Percentiles rank a stretch among this genome's conserved stretches.
These are phyloP conservation scores for Aspergillus tubingensis DNA, from an alignment of 2,329 filamentous ascomycete genomes.

Conservation along the genomic window DNA sequence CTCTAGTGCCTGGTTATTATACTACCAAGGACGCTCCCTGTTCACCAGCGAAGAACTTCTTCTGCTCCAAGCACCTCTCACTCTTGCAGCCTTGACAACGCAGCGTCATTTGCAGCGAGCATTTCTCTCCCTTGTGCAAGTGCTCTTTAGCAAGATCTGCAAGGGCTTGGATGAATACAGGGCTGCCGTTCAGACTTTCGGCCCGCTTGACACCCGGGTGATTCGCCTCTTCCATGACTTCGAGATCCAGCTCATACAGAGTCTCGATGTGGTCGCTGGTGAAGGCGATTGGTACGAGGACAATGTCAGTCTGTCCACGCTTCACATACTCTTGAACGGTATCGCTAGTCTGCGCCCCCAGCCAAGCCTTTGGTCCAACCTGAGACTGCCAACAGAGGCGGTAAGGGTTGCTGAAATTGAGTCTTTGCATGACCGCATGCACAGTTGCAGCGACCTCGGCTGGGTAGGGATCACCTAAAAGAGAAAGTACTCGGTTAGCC, in stretches of 20 bases:
- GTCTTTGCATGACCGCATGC: constrained; percentile 89
- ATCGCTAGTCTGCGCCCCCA: constrained; percentile 87
- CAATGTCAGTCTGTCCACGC: constrained; percentile 86
- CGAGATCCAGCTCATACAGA: constrained; percentile 87
- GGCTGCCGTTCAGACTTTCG: constrained; percentile 88
- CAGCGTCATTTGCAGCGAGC: constrained; percentile 82
- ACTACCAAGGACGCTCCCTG: constrained; percentile 36
- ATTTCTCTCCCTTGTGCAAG: constrained; percentile 68
- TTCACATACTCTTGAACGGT: constrained; percentile 87
- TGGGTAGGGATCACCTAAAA: constrained; percentile 82
- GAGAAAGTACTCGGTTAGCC: neutral
- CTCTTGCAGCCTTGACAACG: constrained; percentile 93
- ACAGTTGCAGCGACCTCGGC: constrained; percentile 95
- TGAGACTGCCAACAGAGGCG: constrained; percentile 97
- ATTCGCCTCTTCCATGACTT: constrained; percentile 84
- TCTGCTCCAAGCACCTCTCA: constrained; percentile 75
- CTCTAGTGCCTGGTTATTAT: constrained; percentile 16
- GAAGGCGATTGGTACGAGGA: constrained; percentile 93
- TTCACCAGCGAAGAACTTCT: constrained; percentile 63
- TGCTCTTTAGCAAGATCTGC: constrained; percentile 84
- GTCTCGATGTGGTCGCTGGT: constrained; percentile 99
- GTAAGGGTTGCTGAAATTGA: constrained; percentile 87
- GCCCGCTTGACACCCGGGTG: constrained; percentile 81
- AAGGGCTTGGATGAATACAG: constrained; percentile 84
- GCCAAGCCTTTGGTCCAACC: constrained; percentile 91